Conservation (phyloP, 495 filamentous ascomycete genomes). For the Mycothermus thermophilus region DNA sequence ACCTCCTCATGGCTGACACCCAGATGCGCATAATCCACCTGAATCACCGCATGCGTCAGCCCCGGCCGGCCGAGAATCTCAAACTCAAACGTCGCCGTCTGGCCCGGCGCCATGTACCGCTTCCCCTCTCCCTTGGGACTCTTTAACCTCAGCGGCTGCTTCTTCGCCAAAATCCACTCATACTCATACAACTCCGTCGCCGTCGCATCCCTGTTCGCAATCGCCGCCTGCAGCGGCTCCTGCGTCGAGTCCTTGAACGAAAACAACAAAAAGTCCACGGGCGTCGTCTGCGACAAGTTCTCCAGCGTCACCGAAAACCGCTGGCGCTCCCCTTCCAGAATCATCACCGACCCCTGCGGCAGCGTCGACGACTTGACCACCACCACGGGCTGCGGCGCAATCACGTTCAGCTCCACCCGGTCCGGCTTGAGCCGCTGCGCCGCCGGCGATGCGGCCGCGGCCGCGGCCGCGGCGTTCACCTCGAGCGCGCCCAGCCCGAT, state of each 20-base stretch:
- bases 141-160: slow-evolving; percentile 56
- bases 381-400: slow-evolving; percentile 62
- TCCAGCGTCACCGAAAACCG: slow-evolving; percentile 66
- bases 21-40: slow-evolving; percentile 70
- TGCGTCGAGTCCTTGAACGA: slow-evolving; percentile 84
- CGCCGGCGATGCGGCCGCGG: slow-evolving; percentile 18
- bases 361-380: slow-evolving; percentile 62
- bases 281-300: slow-evolving; percentile 54
- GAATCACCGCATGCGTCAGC: slow-evolving; percentile 64
- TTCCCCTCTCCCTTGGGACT: slow-evolving; percentile 38
- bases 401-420: slow-evolving; percentile 51
- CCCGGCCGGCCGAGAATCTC: slow-evolving; percentile 78
- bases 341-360: slow-evolving; percentile 77
- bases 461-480: slow-evolving; percentile 17
- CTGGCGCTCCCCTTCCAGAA: slow-evolving; percentile 73
- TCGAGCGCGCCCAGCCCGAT: slow-evolving; percentile 52
- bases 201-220: slow-evolving; percentile 60
- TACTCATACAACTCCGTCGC: slow-evolving; percentile 72
- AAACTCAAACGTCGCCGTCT: slow-evolving; percentile 60
- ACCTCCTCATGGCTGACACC: slow-evolving; percentile 49
- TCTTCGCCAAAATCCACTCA: slow-evolving; percentile 59
- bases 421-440: slow-evolving; percentile 30
- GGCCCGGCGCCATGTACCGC: slow-evolving; percentile 51
- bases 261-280: slow-evolving; percentile 73
- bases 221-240: slow-evolving; percentile 55